Evolutionary conservation across 306 rosid species (phyloP), one percentile per base, ranked within the genome.

Genomic region (Crotalaria pallida): DNA sequence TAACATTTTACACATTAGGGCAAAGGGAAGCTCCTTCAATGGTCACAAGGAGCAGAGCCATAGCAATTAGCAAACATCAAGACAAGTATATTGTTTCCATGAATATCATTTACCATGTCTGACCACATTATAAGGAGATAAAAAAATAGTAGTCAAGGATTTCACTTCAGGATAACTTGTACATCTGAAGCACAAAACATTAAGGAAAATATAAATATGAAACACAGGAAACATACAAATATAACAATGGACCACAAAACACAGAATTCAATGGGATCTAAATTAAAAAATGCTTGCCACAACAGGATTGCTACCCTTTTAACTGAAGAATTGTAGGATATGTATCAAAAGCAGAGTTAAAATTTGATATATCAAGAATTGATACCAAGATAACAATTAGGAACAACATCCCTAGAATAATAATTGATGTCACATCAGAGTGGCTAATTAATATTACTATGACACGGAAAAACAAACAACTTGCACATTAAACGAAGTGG

Each of bases 401-500:
- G 45, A 49, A 38, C 24, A 41, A 24, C 13, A 17, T 41, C 50
- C 62, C 31, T 10, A 19, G 44, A 50, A 52, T 10, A 18, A 68
- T 57, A 60, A 12, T 23, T 24, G n/a, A 43, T 31, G 34, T 55
- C 70, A 69, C n/a, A n/a, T 24, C 8, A 72, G 61, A 41, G 45
- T 41, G 26, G 62, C 19, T 44, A 57, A 74, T 66, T 55, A 55
- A 67, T 17, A 48, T 19, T 29, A 7, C 6, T 33, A 40, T 57
- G 52, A 65, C 47, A 31, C 59, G 43, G 21, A 64, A 44, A 57
- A 15, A 73, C 38, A 67, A 58, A 64, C 40, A 44, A 73, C 16
- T 53, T 40, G 36, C n/a, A 78, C 26, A 43, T 33, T 57, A 55
- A 72, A 71, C 70, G 67, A 48, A 18, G 62, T 81, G 83, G 56